Base-by-base conservation (phyloP, 495 filamentous ascomycete genomes). In the Aspergillus kassunensis region DNA sequence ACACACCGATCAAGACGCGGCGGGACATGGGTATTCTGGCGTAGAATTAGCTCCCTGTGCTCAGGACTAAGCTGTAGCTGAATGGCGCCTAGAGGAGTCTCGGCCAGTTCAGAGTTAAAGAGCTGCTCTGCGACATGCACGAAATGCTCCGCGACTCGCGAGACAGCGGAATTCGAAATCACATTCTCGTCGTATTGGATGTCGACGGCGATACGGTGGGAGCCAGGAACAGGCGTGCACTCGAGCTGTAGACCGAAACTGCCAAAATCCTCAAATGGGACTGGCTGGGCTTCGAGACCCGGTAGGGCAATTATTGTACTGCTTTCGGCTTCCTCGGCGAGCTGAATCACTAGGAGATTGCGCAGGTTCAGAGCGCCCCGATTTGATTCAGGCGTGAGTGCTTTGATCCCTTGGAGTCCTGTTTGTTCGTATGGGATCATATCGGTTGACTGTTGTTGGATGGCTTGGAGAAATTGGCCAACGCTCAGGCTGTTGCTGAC, bases 311-410 rank as follows among this genome's bases (percentile, higher is more conserved):
- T 18, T 7, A 33, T 6, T 2, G 23, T 16, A 6, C 4, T 4
- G 18, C 16, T 11, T 12, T 1, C 7, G 2, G 11, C 24, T 16
- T 4, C n/a, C 4, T 8, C 2, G 34, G 29, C 12, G n/a, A 30
- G 24, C 6, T 79, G 73, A n/a, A 83, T 64, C 4, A 75, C 65
- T 2, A 82, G 61, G 11, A 80, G 46, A 49, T 63, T 78, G 35
- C 75, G 70, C 53, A 84, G 72, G 31, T 78, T 71, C 47, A 77
- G 80, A 1, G 79, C 82, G 21, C 67, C 59, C n/a, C n/a, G n/a
- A 29, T 67, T 59, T 3, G 78, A 70, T 24, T 84, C 82, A 0
- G 63, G 35, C 30, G 71, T 75, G 12, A 83, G 56, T 4, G 59
- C 59, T 25, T 70, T 62, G 37, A 88, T 87, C 35, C 80, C 66